phyloP scores from a whole-genome alignment of 768 basidiomycete species.

The Kwoniella bestiolae region DNA sequence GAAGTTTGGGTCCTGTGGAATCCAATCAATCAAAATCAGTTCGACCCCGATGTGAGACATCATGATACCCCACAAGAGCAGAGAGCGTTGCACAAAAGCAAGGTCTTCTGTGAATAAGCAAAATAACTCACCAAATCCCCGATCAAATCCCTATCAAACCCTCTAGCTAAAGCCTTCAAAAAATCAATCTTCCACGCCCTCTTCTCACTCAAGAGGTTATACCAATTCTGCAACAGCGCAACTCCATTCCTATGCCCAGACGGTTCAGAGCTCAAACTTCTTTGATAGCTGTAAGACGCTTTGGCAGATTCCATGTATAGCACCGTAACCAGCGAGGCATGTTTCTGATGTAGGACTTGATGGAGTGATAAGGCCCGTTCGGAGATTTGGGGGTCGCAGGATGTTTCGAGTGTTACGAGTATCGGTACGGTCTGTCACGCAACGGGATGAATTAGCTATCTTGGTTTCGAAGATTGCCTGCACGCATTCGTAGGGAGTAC shows the following conservation, averaged over 20 bases:
- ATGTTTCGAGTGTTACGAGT: constrained; percentile 91
- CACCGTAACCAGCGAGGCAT: constrained; percentile 83
- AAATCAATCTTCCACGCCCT: constrained; percentile 83
- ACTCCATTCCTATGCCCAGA: constrained; percentile 64
- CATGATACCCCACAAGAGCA: too few species aligned
- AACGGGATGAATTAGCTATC: too few species aligned
- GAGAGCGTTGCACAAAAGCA: too few species aligned
- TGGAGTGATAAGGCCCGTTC: constrained; percentile 80
- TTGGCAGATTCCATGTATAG: constrained; percentile 80
- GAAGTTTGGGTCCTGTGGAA: constrained; percentile 74
- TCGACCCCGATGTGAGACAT: too few species aligned
- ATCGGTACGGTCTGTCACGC: constrained; percentile 79
- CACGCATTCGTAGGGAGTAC: too few species aligned
- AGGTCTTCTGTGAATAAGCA: not conserved
- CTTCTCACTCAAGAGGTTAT: constrained; percentile 87
- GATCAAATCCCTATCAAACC: constrained; percentile 71
- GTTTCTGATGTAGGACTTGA: constrained; percentile 80
- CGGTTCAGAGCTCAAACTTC: constrained; percentile 54
- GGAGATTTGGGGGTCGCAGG: constrained; percentile 66
- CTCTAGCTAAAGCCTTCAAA: constrained; percentile 76
- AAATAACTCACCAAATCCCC: constrained; percentile 12
- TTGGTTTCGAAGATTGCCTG: too few species aligned
- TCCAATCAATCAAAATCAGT: not conserved
- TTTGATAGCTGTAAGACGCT: constrained; percentile 82
- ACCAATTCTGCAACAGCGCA: constrained; percentile 88